Evolutionary conservation across 306 rosid genomes (phyloP).

Genomic region (Cyamopsis tetragonoloba): DNA sequence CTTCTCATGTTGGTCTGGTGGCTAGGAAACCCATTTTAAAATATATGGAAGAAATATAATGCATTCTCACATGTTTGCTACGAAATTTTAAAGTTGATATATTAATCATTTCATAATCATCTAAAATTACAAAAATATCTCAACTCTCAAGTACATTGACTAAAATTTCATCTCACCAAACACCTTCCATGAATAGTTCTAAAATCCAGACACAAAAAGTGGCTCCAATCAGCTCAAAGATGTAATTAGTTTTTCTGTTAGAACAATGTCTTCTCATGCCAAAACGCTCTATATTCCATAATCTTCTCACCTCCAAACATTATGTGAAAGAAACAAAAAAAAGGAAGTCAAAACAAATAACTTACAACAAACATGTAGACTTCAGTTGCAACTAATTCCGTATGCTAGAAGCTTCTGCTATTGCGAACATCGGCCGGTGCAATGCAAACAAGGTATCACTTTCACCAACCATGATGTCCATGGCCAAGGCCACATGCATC

Average conservation of each 20-base stretch:
- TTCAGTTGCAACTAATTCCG: not conserved
- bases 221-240: constrained; percentile 11
- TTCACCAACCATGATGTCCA: constrained; percentile 45
- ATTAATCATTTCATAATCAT: not conserved
- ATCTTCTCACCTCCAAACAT: constrained; percentile 18
- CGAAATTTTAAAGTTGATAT: not conserved
- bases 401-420: not conserved
- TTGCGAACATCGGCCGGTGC: not conserved
- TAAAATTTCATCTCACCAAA: constrained; percentile 1
- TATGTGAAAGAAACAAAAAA: constrained; percentile 3
- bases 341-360: not conserved
- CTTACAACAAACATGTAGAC: constrained; percentile 26
- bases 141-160: not conserved
- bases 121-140: not conserved
- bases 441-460: not conserved
- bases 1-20: not conserved
- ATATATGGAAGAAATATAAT: not conserved
- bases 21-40: not conserved
- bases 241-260: not conserved
- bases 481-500: constrained; percentile 72
- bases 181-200: not conserved
- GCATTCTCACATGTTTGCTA: not conserved
- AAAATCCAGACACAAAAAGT: constrained; percentile 11
- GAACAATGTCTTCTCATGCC: not conserved
- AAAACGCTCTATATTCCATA: not conserved